A percentile compares a stretch with the other conserved stretches of the same genome.
Conservation (phyloP, 371 early-diverging fungal species). For the Nematocida displodere region DNA sequence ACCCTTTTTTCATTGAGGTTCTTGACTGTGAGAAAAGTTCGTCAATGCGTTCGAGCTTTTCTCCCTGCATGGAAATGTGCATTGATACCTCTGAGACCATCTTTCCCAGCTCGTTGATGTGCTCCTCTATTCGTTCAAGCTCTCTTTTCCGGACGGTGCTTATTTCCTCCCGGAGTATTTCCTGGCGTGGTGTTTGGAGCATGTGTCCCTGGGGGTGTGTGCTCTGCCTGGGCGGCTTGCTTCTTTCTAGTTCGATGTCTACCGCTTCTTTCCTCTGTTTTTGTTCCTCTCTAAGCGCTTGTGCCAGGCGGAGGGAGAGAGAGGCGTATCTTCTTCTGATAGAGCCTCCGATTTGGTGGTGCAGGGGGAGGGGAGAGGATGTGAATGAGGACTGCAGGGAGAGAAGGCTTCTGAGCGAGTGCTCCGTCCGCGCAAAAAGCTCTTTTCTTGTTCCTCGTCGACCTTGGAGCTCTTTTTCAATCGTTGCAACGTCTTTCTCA, state of each 20-base stretch:
- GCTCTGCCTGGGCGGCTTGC: neutral
- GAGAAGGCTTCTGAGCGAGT: neutral
- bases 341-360: neutral
- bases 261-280: neutral
- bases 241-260: neutral
- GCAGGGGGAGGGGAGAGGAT: neutral
- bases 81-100: slow-evolving; percentile 64
- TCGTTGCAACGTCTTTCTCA: neutral
- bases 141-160: slow-evolving; percentile 42
- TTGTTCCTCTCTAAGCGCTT: neutral
- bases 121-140: slow-evolving; percentile 57
- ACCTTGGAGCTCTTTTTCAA: slow-evolving; percentile 19
- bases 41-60: slow-evolving; percentile 63
- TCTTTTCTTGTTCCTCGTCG: slow-evolving; percentile 6
- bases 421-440: neutral
- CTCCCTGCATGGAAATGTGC: slow-evolving; percentile 64
- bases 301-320: slow-evolving; percentile 1
- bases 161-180: slow-evolving; percentile 42
- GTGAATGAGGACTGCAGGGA: slow-evolving; percentile 37
- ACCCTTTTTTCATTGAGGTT: slow-evolving; percentile 18
- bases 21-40: slow-evolving; percentile 49
- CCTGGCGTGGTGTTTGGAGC: neutral
- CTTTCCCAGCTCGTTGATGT: slow-evolving; percentile 65
- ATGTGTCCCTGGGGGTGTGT: neutral
- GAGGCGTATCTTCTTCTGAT: slow-evolving; percentile 9